Percentiles rank a stretch among this genome's conserved stretches.
Evolutionary conservation across 768 basidiomycete species (phyloP).

Genomic region (Pisolithus sp.): DNA sequence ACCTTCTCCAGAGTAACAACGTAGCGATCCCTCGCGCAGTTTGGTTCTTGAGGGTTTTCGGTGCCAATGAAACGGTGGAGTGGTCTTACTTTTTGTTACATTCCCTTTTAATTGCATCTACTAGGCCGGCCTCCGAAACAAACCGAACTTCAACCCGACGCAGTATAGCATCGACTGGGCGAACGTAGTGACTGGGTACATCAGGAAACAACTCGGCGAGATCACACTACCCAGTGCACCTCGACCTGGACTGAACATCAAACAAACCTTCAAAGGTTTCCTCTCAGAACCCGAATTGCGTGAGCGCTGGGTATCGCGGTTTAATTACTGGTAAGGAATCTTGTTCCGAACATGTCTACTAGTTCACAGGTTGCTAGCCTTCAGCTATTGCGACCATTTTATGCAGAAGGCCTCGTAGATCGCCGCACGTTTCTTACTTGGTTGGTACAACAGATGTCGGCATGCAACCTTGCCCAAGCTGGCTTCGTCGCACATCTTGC

Average conservation of each 20-base stretch:
- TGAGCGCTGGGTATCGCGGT: constrained; percentile 73
- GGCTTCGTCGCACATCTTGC: constrained; percentile 70
- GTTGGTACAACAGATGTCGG: constrained; percentile 72
- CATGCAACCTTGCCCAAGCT: constrained; percentile 75
- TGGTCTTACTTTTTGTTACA: neutral
- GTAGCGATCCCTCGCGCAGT: constrained; percentile 78
- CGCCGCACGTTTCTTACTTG: constrained; percentile 69
- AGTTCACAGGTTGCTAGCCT: constrained; percentile 38
- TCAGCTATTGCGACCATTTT: constrained; percentile 66
- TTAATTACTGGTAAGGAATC: constrained; percentile 60
- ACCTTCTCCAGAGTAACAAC: constrained; percentile 67
- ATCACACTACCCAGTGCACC: constrained; percentile 78
- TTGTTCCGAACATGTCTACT: neutral
- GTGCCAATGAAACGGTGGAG: constrained; percentile 77
- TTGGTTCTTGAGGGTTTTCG: constrained; percentile 84
- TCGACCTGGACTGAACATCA: constrained; percentile 70
- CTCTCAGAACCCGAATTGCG: constrained; percentile 65
- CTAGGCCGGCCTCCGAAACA: constrained; percentile 70
- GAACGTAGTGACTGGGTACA: constrained; percentile 68
- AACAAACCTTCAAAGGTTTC: constrained; percentile 78
- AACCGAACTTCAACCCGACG: constrained; percentile 72
- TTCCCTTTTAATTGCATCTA: neutral
- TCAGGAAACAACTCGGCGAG: constrained; percentile 77
- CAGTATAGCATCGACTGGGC: constrained; percentile 87
- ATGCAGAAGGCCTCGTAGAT: constrained; percentile 76